Evolutionary conservation across 208 protist genomes (phyloP).

Genomic region (Leishmania gerbilli): DNA sequence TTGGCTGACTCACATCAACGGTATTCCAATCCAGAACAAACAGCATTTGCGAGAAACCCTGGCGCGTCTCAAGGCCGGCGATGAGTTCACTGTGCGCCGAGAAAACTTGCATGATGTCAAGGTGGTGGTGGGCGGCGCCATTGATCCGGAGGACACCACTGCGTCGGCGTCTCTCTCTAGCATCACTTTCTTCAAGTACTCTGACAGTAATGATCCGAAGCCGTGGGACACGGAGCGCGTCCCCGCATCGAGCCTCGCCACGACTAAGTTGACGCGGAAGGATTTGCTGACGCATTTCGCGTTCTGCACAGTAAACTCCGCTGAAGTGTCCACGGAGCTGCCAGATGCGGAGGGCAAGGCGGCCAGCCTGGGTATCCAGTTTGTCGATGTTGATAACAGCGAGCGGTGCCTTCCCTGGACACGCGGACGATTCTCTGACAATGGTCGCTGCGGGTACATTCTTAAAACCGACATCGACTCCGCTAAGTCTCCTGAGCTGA

Average conservation of each 20-base stretch:
- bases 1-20: conserved; percentile 90
- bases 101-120: conserved; percentile 88
- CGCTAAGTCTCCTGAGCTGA: conserved; percentile 47
- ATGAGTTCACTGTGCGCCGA: conserved; percentile 80
- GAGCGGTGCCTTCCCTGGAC: conserved; percentile 53
- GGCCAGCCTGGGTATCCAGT: conserved; percentile 64
- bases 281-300: conserved; percentile 71
- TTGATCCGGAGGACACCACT: conserved; percentile 65
- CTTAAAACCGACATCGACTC: conserved; percentile 64
- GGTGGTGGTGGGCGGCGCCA: conserved; percentile 79
- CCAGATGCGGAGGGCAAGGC: conserved; percentile 46
- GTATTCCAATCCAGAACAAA: conserved; percentile 72
- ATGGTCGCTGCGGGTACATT: conserved; percentile 85
- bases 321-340: conserved; percentile 9
- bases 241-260: conserved; percentile 22
- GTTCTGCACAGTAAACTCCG: conserved; percentile 49
- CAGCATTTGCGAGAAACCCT: conserved; percentile 75
- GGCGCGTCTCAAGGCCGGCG: conserved; percentile 63
- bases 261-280: conserved; percentile 38
- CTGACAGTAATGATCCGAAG: conserved; percentile 37
- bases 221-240: conserved; percentile 67
- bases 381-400: conserved; percentile 69
- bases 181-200: conserved; percentile 84
- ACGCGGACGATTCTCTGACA: conserved; percentile 80
- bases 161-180: conserved; percentile 61